A percentile compares a stretch with the other conserved stretches of the same genome.
phyloP scores from a whole-genome alignment of 805 yeast genomes.

The Saccharomycopsis fodiens region DNA sequence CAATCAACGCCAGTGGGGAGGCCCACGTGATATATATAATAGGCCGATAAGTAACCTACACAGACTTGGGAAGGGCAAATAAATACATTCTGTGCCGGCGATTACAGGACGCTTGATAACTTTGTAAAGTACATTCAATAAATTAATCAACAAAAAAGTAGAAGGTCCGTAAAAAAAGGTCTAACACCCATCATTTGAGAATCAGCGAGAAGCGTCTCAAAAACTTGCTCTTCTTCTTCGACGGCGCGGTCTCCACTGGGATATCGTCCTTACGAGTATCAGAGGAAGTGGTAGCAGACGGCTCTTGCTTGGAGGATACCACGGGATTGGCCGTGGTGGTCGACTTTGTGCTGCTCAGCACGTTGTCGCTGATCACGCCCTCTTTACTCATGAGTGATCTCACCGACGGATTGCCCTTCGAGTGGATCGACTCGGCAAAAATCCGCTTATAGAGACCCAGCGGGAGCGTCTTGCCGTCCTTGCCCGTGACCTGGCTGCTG shows the following conservation, averaged over 20 bases:
- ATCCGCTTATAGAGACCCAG: constrained; percentile 2
- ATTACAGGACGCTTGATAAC: too few relatives aligned
- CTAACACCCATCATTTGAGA: not conserved
- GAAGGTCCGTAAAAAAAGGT: too few relatives aligned
- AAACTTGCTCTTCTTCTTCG: not conserved
- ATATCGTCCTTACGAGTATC: too few relatives aligned
- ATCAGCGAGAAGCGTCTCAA: not conserved
- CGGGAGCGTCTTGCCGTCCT: not conserved
- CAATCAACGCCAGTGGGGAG: too few relatives aligned
- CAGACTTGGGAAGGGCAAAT: too few relatives aligned
- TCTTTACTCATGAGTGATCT: constrained; percentile 9
- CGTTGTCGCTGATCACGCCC: constrained; percentile 3
- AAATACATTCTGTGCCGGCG: too few relatives aligned
- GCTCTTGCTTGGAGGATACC: not conserved
- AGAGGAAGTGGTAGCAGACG: too few relatives aligned
- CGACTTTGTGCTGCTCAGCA: too few relatives aligned
- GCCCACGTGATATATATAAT: too few relatives aligned
- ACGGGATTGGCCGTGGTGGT: not conserved
- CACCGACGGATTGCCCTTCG: constrained; percentile 9
- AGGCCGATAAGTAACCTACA: too few relatives aligned
- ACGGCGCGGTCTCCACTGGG: not conserved
- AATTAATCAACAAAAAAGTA: too few relatives aligned
- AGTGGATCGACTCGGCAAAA: constrained; percentile 3
- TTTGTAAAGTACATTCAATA: too few relatives aligned
- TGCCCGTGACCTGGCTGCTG: not conserved